Evolutionary conservation across 345 rosid species (phyloP).

Genomic region (Eucalyptus regnans): DNA sequence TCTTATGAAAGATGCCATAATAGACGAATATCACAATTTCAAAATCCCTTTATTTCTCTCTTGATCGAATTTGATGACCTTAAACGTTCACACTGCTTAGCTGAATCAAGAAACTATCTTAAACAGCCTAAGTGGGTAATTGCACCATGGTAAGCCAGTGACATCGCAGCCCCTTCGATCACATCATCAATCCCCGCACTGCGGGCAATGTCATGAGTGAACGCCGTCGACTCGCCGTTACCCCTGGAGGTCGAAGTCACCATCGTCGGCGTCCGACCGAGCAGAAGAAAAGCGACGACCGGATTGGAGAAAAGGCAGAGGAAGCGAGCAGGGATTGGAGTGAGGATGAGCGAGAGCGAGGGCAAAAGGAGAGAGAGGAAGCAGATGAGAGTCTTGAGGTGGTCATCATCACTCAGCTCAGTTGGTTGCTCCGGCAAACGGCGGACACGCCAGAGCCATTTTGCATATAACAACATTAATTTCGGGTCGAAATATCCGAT

Average conservation of each 20-base stretch:
- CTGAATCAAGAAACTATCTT: not conserved
- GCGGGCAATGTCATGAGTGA: too few species aligned
- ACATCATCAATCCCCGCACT: not conserved
- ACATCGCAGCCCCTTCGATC: not conserved
- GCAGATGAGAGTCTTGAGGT: conserved; percentile 7
- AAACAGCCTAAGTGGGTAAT: not conserved
- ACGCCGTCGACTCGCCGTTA: not conserved
- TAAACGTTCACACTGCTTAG: not conserved
- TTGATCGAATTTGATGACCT: not conserved
- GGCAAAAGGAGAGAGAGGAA: not conserved
- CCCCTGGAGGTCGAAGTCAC: not conserved
- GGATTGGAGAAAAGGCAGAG: not conserved
- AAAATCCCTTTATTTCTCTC: not conserved
- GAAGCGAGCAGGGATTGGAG: not conserved
- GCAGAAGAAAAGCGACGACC: not conserved
- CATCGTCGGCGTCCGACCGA: not conserved
- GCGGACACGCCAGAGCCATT: too few species aligned
- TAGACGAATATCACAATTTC: not conserved
- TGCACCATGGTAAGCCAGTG: conserved; percentile 58
- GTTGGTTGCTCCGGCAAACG: not conserved
- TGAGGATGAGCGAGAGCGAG: not conserved
- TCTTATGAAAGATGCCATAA: not conserved
- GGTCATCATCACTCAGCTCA: not conserved
- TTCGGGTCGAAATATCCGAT: not conserved
- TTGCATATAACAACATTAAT: not conserved